phyloP scores from a whole-genome alignment of 192 early-diverging fungal species.

The Coemansia sp. region DNA sequence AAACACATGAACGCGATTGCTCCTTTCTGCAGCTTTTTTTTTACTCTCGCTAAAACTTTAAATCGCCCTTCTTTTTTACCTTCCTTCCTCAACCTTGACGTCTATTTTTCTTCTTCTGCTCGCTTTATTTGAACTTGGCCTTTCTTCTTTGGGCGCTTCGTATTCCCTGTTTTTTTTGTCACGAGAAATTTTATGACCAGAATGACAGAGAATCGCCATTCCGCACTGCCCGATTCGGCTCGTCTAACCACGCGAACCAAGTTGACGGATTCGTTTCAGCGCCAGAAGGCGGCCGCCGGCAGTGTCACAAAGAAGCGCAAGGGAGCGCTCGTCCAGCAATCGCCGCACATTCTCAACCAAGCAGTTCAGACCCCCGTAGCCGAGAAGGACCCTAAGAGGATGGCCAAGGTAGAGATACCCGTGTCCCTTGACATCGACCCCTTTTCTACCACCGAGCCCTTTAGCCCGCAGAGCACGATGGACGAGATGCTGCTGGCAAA shows the following conservation, averaged over 20 bases:
- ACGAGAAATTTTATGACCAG: not conserved
- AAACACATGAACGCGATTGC: not conserved
- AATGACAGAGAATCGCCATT: slow-evolving; percentile 38
- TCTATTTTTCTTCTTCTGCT: slow-evolving; percentile 1
- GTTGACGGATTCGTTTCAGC: slow-evolving; percentile 28
- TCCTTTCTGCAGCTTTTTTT: not conserved
- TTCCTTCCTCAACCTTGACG: not conserved
- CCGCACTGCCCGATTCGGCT: slow-evolving; percentile 15
- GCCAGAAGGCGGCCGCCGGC: slow-evolving; percentile 27
- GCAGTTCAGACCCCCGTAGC: not conserved
- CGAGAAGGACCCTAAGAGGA: slow-evolving; percentile 40
- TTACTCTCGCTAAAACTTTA: slow-evolving; percentile 4
- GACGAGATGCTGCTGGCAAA: slow-evolving; percentile 42
- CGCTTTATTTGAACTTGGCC: not conserved
- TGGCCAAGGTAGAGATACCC: slow-evolving; percentile 41
- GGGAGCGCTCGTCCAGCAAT: slow-evolving; percentile 27
- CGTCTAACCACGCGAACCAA: slow-evolving; percentile 23
- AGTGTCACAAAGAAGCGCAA: slow-evolving; percentile 28
- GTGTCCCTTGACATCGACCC: slow-evolving; percentile 45
- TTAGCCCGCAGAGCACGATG: slow-evolving; percentile 31
- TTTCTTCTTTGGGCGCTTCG: not conserved
- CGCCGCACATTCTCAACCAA: slow-evolving; percentile 32
- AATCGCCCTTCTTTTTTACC: not conserved
- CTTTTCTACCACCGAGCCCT: slow-evolving; percentile 19
- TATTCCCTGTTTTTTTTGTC: not conserved